Evolutionary conservation across 2,329 filamentous ascomycete genomes (phyloP).

Genomic region (Exserohilum rostratum): DNA sequence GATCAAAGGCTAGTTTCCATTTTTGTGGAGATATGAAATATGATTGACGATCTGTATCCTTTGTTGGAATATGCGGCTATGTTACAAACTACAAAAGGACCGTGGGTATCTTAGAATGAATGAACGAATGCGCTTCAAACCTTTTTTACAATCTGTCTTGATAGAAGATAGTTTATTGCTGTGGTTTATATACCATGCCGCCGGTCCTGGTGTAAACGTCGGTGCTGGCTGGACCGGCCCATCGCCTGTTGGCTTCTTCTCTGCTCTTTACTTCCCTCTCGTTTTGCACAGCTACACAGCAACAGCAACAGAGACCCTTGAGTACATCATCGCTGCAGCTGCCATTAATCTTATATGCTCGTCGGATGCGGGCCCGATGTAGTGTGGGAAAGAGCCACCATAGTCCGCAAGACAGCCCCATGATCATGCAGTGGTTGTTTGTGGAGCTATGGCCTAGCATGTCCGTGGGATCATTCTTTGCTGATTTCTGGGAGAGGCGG

Average conservation of each 20-base stretch:
- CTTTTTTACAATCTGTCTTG: background rate
- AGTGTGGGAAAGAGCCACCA: conserved; percentile 48
- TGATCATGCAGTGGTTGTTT: conserved; percentile 50
- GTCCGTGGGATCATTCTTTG: conserved; percentile 50
- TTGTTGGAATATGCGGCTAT: background rate
- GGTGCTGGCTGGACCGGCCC: conserved; percentile 47
- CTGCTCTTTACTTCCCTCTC: conserved; percentile 54
- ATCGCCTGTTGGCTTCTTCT: conserved; percentile 50
- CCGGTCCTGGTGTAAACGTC: conserved; percentile 38
- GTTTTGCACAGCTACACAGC: conserved; percentile 52
- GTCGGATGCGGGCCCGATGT: conserved; percentile 49
- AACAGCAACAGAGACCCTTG: conserved; percentile 49
- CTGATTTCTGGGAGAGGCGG: conserved; percentile 47
- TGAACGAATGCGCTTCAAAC: conserved; percentile 3
- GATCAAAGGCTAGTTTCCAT: conserved; percentile 1
- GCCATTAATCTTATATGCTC: conserved; percentile 53
- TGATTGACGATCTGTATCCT: too few relatives aligned
- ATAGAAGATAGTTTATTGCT: conserved; percentile 23
- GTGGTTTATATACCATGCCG: conserved; percentile 47
- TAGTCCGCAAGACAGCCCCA: conserved; percentile 47
- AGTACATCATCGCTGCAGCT: conserved; percentile 44
- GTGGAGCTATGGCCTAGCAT: conserved; percentile 44
- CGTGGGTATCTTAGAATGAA: conserved; percentile 15
- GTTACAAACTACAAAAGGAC: conserved; percentile 9
- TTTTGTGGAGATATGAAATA: too few relatives aligned